A percentile compares a stretch with the other conserved stretches of the same genome.
phyloP scores from a whole-genome alignment of 306 rosid genomes.

The Casuarina cunninghamiana region DNA sequence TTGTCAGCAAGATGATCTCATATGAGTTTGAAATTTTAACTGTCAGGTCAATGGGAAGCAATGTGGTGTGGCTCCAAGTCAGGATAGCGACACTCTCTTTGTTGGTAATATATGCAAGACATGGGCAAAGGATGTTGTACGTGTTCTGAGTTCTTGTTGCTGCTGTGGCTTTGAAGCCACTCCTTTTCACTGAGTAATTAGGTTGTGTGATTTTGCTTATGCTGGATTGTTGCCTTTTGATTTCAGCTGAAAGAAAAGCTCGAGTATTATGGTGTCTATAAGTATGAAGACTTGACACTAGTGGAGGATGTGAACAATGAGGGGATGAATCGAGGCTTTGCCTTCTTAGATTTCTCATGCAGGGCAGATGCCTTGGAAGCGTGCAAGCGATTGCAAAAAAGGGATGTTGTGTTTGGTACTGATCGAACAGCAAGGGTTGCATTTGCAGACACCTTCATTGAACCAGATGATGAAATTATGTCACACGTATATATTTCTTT shows the following conservation, averaged over 20 bases:
- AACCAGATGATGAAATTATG: conserved; percentile 16
- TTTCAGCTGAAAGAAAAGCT: conserved; percentile 5
- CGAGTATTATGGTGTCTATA: conserved; percentile 6
- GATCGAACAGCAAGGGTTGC: conserved; percentile 13
- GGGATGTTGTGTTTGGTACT: conserved; percentile 14
- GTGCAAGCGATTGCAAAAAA: conserved; percentile 12
- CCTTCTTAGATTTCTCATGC: conserved; percentile 4
- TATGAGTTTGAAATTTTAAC: not conserved
- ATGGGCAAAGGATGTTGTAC: conserved; percentile 3
- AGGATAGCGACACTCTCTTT: conserved; percentile 11
- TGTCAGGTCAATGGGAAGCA: conserved; percentile 19
- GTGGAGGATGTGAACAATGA: conserved; percentile 5
- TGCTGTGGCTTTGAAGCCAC: not conserved
- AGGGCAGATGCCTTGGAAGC: conserved; percentile 15
- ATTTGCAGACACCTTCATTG: conserved; percentile 16
- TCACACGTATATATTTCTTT: not conserved
- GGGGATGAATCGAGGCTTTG: conserved; percentile 13
- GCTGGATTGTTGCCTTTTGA: not conserved
- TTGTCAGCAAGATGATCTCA: not conserved
- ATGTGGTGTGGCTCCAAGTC: conserved; percentile 18
- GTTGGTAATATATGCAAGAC: conserved; percentile 16
- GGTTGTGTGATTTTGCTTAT: not conserved
- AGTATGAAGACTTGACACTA: conserved; percentile 6
- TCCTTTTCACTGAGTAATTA: not conserved
- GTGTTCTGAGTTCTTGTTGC: not conserved